Percentiles rank a stretch among this genome's conserved stretches.
Conservation (phyloP, 805 yeast species). For the Pichia gijzeniarum region DNA sequence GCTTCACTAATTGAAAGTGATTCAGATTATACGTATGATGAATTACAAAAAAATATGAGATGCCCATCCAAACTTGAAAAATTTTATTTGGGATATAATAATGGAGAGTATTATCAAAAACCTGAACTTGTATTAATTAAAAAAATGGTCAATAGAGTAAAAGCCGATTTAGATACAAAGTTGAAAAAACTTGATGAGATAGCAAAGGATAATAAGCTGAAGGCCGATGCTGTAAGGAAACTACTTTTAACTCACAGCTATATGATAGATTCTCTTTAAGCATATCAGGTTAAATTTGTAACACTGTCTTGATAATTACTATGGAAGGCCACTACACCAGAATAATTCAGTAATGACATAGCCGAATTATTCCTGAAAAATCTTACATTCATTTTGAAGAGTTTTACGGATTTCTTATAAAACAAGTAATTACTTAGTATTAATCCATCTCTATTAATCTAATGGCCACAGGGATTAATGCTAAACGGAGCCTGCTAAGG, state of each 20-base stretch:
- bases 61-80: constrained; percentile 32
- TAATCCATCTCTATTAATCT: too few species aligned
- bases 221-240: not conserved
- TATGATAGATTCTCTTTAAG: too few species aligned
- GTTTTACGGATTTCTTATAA: too few species aligned
- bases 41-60: constrained; percentile 2
- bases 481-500: too few species aligned
- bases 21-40: not conserved
- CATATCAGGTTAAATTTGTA: too few species aligned
- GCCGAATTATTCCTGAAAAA: too few species aligned
- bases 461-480: too few species aligned
- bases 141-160: constrained; percentile 30
- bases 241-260: not conserved
- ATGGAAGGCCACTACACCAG: too few species aligned
- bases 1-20: constrained; percentile 43
- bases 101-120: constrained; percentile 36
- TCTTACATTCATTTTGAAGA: too few species aligned
- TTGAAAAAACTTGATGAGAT: constrained; percentile 1
- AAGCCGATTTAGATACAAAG: not conserved
- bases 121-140: constrained; percentile 28
- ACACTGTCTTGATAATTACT: too few species aligned
- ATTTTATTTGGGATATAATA: constrained; percentile 41
- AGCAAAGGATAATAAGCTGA: not conserved
- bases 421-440: too few species aligned
- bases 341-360: too few species aligned